Evolutionary conservation across 495 filamentous ascomycete species (phyloP).

Genomic region (Staphylotrichum longicolle): DNA sequence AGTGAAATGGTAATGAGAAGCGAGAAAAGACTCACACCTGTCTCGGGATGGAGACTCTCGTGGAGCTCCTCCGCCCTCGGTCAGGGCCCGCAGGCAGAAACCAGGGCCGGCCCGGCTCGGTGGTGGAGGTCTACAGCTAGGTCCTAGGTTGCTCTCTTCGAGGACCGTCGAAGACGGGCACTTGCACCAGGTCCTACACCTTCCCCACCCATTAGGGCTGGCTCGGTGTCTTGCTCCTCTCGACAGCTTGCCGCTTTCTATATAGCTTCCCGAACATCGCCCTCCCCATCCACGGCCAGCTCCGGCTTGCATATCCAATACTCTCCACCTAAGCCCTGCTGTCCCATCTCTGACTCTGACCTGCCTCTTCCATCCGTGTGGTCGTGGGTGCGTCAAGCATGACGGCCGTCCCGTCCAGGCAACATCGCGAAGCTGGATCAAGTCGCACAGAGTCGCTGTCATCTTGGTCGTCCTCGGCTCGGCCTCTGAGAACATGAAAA

Average conservation of each 20-base stretch:
- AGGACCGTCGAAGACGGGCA: constrained; percentile 1
- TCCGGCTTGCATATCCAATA: constrained; percentile 8
- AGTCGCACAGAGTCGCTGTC: constrained; percentile 7
- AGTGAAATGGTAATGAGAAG: constrained; percentile 11
- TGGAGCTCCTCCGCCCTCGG: constrained; percentile 7
- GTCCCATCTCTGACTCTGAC: neutral
- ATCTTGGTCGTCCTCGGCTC: neutral
- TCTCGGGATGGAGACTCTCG: constrained; percentile 11
- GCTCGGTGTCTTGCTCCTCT: neutral
- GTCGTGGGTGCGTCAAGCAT: constrained; percentile 19
- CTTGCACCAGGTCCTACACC: constrained; percentile 5
- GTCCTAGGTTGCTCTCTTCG: neutral
- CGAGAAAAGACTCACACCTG: constrained; percentile 19
- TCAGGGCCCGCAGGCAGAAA: constrained; percentile 23
- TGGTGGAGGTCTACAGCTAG: neutral
- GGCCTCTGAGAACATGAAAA: constrained; percentile 28
- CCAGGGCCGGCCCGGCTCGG: constrained; percentile 12
- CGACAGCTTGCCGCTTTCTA: constrained; percentile 30
- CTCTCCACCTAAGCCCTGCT: constrained; percentile 8
- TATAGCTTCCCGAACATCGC: constrained; percentile 34
- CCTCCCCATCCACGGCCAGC: neutral
- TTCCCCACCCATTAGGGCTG: neutral
- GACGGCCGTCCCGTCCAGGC: constrained; percentile 20
- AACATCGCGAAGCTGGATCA: constrained; percentile 16
- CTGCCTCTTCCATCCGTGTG: neutral